phyloP scores from a whole-genome alignment of 805 yeast genomes.

The Kodamaea kaohsiungensis region DNA sequence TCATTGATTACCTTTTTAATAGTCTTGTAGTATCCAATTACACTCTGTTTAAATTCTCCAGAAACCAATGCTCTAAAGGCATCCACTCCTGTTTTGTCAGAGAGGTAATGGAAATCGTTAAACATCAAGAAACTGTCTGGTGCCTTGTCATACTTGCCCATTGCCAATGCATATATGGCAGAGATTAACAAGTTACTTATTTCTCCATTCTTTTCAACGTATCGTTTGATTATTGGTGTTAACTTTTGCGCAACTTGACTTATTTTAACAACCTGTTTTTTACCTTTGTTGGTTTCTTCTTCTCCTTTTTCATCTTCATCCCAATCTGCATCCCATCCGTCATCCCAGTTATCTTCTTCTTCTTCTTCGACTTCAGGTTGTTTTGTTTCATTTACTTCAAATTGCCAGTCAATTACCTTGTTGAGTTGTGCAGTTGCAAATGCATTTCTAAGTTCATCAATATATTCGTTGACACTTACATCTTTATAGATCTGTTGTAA shows the following conservation, averaged over 20 bases:
- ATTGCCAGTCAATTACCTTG: conserved; percentile 6
- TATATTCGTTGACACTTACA: conserved; percentile 35
- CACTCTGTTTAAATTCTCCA: conserved; percentile 6
- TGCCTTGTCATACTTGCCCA: conserved; percentile 33
- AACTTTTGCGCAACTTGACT: conserved; percentile 25
- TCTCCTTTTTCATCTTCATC: conserved; percentile 18
- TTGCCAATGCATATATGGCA: conserved; percentile 32
- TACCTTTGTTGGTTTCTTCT: not conserved
- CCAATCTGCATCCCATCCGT: conserved; percentile 32
- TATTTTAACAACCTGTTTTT: conserved; percentile 14
- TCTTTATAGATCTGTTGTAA: conserved; percentile 14
- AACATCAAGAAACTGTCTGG: conserved; percentile 34
- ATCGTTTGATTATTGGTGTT: conserved; percentile 24
- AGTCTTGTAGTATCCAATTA: conserved; percentile 4
- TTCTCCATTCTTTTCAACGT: conserved; percentile 20
- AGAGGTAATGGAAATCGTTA: conserved; percentile 35
- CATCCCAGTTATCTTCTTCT: conserved; percentile 26
- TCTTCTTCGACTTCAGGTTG: conserved; percentile 2
- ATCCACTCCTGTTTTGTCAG: conserved; percentile 11
- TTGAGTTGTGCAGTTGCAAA: conserved; percentile 3
- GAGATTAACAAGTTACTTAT: conserved; percentile 20
- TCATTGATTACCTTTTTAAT: conserved; percentile 4
- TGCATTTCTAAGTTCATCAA: conserved; percentile 26
- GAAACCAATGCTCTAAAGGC: conserved; percentile 3
- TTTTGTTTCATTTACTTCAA: conserved; percentile 8